Evolutionary conservation across 176 grass and related monocot species (phyloP).

Genomic region (Oryza officinalis): DNA sequence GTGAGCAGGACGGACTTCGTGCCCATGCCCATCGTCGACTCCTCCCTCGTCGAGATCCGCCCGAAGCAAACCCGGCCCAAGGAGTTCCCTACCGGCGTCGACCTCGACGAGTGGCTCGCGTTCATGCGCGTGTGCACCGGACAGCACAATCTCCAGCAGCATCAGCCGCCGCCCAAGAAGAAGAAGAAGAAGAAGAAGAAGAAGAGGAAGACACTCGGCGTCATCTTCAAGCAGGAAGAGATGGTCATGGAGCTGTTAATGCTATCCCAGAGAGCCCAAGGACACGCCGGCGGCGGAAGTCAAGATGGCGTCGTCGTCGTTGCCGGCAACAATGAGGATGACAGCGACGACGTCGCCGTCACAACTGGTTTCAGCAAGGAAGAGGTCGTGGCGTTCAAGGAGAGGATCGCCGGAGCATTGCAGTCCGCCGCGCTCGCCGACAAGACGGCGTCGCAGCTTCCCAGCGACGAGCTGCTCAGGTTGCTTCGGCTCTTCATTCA

Average conservation of each 20-base stretch:
- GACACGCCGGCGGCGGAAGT: background rate
- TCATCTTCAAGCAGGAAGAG: slow-evolving; percentile 88
- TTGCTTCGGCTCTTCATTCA: slow-evolving; percentile 53
- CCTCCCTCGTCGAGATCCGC: slow-evolving; percentile 69
- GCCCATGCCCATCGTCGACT: slow-evolving; percentile 80
- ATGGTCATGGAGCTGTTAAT: slow-evolving; percentile 53
- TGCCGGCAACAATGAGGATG: background rate
- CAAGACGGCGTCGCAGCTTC: slow-evolving; percentile 73
- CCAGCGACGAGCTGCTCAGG: slow-evolving; percentile 70
- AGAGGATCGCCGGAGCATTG: slow-evolving; percentile 55
- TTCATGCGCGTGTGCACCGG: slow-evolving; percentile 68
- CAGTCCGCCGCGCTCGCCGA: slow-evolving; percentile 35
- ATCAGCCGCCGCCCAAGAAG: no score
- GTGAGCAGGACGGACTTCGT: slow-evolving; percentile 79
- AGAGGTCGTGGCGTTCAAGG: slow-evolving; percentile 51
- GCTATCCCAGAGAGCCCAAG: slow-evolving; percentile 22
- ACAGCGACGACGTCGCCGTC: background rate
- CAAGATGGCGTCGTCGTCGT: background rate
- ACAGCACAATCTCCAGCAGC: background rate
- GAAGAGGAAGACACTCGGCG: slow-evolving; percentile 90
- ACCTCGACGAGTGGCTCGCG: slow-evolving; percentile 59
- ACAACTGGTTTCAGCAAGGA: slow-evolving; percentile 1
- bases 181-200: slow-evolving; percentile 10
- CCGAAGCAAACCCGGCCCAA: background rate
- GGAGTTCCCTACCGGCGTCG: slow-evolving; percentile 10